Conservation (phyloP, 2,329 filamentous ascomycete genomes). For the Aspergillus sp. region DNA sequence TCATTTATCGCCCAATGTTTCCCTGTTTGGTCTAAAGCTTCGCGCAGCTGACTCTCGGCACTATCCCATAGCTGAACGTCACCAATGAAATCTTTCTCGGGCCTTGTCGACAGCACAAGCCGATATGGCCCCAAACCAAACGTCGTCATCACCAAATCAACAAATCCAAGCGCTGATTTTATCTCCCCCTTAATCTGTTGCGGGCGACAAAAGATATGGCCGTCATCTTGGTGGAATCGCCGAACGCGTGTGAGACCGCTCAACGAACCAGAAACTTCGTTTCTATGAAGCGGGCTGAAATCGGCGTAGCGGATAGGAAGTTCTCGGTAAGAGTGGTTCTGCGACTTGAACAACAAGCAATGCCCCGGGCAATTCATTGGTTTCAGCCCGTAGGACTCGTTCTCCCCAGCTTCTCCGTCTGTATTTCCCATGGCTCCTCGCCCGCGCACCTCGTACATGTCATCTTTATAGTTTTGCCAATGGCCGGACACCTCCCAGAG, state of each 20-base stretch:
- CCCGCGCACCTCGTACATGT: slow-evolving; percentile 79
- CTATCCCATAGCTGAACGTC: slow-evolving; percentile 66
- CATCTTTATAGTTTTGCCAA: slow-evolving; percentile 84
- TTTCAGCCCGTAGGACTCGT: slow-evolving; percentile 78
- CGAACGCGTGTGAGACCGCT: slow-evolving; percentile 81
- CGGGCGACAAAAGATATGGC: slow-evolving; percentile 84
- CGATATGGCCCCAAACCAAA: slow-evolving; percentile 72
- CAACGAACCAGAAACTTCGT: slow-evolving; percentile 78
- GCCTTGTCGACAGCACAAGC: slow-evolving; percentile 75
- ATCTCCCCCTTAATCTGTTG: slow-evolving; percentile 75
- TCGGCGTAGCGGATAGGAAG: slow-evolving; percentile 82
- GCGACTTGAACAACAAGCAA: slow-evolving; percentile 76
- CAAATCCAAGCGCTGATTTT: slow-evolving; percentile 69
- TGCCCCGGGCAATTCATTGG: slow-evolving; percentile 94
- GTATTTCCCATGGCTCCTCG: slow-evolving; percentile 48
- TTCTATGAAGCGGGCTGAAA: slow-evolving; percentile 82
- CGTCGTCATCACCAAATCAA: slow-evolving; percentile 68
- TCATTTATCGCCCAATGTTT: slow-evolving; percentile 72
- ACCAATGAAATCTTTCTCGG: slow-evolving; percentile 75
- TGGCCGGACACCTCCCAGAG: slow-evolving; percentile 85
- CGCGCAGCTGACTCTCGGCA: slow-evolving; percentile 66
- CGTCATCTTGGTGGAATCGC: slow-evolving; percentile 87
- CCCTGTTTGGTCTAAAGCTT: slow-evolving; percentile 63
- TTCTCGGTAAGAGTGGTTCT: slow-evolving; percentile 73
- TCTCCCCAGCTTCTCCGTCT: slow-evolving; percentile 52